phyloP scores from a whole-genome alignment of 1,284 basidiomycete genomes.

The Leccinum subspadiceum region DNA sequence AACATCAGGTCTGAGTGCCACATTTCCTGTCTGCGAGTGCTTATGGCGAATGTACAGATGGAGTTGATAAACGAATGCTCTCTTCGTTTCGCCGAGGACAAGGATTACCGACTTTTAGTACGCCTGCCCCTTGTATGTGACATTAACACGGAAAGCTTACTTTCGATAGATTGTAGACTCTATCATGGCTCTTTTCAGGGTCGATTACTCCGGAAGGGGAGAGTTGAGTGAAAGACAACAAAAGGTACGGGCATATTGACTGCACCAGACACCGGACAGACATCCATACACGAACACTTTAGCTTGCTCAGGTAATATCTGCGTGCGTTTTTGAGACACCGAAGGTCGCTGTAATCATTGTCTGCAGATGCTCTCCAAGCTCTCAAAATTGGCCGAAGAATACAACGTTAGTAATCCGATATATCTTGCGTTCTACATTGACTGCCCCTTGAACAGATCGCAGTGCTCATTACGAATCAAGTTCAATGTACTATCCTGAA shows the following conservation, averaged over 20 bases:
- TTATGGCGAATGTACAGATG: constrained; percentile 50
- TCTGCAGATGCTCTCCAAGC: constrained; percentile 79
- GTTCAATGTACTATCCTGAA: constrained; percentile 62
- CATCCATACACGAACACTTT: not conserved
- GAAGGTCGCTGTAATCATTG: not conserved
- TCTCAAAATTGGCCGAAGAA: constrained; percentile 90
- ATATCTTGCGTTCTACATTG: constrained; percentile 9
- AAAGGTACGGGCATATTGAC: constrained; percentile 49
- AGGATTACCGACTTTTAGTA: constrained; percentile 74
- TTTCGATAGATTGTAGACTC: constrained; percentile 78
- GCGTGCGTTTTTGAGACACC: not conserved
- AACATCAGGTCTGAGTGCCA: constrained; percentile 63
- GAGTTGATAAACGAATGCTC: constrained; percentile 86
- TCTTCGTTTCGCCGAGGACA: constrained; percentile 78
- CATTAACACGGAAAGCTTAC: constrained; percentile 11
- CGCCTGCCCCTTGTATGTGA: constrained; percentile 4
- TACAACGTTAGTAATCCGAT: constrained; percentile 57
- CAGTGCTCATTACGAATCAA: constrained; percentile 88
- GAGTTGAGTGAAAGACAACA: constrained; percentile 92
- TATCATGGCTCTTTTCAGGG: constrained; percentile 93
- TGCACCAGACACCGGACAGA: not conserved
- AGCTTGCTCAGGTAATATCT: constrained; percentile 62
- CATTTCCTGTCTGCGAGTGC: constrained; percentile 2
- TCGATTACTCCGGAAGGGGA: constrained; percentile 89
- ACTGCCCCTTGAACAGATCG: constrained; percentile 55